phyloP scores from a whole-genome alignment of 306 rosid species.

The Malus fusca region DNA sequence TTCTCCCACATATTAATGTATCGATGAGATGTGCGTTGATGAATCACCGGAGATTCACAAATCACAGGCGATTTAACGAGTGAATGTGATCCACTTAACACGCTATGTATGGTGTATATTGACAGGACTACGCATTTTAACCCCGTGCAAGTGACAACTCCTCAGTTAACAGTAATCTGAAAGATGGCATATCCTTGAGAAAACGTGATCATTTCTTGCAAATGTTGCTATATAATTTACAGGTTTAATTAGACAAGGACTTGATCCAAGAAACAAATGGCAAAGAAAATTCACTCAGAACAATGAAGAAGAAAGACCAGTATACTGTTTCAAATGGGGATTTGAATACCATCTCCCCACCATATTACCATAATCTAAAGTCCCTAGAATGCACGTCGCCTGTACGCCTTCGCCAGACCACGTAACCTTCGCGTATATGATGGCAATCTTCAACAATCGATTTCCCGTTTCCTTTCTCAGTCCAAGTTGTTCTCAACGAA shows the following conservation, averaged over 20 bases:
- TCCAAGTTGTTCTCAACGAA: conserved; percentile 10
- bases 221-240: conserved; percentile 37
- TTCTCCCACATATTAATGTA: no score
- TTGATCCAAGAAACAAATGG: conserved; percentile 23
- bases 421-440: neutral
- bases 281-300: conserved; percentile 28
- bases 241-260: conserved; percentile 24
- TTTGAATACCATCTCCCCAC: conserved; percentile 13
- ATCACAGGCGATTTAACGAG: no score
- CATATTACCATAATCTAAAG: neutral
- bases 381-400: neutral
- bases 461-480: neutral
- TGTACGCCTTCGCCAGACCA: neutral
- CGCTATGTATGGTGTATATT: no score
- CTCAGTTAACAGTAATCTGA: no score
- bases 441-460: neutral
- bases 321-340: conserved; percentile 1
- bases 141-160: no score
- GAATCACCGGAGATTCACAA: no score
- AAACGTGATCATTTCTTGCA: conserved; percentile 10
- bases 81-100: no score
- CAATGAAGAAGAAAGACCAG: conserved; percentile 1
- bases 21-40: no score
- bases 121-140: no score
- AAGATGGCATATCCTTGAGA: no score